phyloP scores from a whole-genome alignment of 2,329 filamentous ascomycete genomes.

The Macrophomina phaseolina region DNA sequence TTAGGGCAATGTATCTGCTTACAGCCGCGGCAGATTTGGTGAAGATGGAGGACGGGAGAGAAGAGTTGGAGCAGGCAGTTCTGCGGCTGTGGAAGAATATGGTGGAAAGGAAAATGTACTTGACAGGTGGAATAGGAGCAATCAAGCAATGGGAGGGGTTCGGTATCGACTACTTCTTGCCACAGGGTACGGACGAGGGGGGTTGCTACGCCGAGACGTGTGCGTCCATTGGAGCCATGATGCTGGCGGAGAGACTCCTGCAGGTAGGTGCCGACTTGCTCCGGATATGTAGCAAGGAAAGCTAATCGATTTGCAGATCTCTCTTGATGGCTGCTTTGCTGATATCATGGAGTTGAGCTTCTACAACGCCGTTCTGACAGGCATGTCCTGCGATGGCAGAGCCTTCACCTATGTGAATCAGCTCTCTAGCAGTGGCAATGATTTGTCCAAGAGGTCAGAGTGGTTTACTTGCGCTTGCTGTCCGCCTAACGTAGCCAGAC shows the following conservation, averaged over 20 bases:
- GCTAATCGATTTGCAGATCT: conserved; percentile 42
- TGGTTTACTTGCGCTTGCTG: conserved; percentile 68
- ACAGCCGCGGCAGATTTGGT: conserved; percentile 64
- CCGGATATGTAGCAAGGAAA: background rate
- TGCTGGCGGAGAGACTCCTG: conserved; percentile 63
- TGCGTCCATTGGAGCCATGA: conserved; percentile 65
- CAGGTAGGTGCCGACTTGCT: conserved; percentile 42
- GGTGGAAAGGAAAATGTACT: conserved; percentile 66
- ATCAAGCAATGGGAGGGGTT: conserved; percentile 67
- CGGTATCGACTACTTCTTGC: conserved; percentile 64
- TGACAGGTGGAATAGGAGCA: conserved; percentile 66
- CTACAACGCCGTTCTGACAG: conserved; percentile 65
- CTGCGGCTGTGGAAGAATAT: conserved; percentile 64
- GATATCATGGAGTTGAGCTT: conserved; percentile 67
- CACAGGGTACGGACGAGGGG: conserved; percentile 64
- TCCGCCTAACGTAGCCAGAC: conserved; percentile 63
- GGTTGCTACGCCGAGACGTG: conserved; percentile 69
- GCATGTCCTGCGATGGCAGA: conserved; percentile 62
- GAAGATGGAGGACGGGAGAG: conserved; percentile 42
- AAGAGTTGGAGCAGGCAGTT: conserved; percentile 49
- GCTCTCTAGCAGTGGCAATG: conserved; percentile 58
- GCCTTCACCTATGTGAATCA: conserved; percentile 68
- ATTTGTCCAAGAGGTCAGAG: conserved; percentile 57
- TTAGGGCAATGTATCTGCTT: conserved; percentile 66
- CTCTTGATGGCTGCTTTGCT: conserved; percentile 59